phyloP scores from a whole-genome alignment of 306 rosid genomes.

The Spatholobus suberectus region DNA sequence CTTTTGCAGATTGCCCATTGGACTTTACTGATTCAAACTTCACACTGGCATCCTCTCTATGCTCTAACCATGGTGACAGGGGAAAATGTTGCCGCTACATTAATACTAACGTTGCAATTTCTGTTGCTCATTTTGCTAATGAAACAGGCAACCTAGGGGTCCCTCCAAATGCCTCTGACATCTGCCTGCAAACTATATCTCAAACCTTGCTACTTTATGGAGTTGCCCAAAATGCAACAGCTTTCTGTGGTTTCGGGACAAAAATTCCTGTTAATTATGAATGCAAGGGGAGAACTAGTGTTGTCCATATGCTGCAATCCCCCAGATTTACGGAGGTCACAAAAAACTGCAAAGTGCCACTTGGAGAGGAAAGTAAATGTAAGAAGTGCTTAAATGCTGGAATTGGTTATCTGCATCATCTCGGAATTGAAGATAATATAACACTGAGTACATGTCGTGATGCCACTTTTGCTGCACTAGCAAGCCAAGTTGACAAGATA shows the following conservation, averaged over 20 bases:
- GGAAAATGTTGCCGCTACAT: conserved; percentile 96
- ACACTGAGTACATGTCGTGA: conserved; percentile 91
- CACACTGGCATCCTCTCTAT: conserved; percentile 77
- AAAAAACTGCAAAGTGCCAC: conserved; percentile 69
- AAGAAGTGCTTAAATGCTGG: conserved; percentile 85
- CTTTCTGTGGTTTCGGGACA: conserved; percentile 87
- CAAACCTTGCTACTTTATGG: conserved; percentile 77
- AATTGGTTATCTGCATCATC: conserved; percentile 71
- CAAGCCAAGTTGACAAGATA: conserved; percentile 74
- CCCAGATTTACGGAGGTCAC: conserved; percentile 74
- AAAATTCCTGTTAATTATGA: conserved; percentile 84
- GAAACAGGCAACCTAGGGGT: conserved; percentile 82
- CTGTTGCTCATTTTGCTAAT: conserved; percentile 84
- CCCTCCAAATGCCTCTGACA: conserved; percentile 61
- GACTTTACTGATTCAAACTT: conserved; percentile 78
- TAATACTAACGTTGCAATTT: conserved; percentile 83
- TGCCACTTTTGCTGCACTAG: conserved; percentile 83
- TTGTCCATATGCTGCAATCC: conserved; percentile 81
- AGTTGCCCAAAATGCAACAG: conserved; percentile 73
- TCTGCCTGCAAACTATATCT: conserved; percentile 75
- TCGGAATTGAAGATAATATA: conserved; percentile 73
- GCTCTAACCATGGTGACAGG: conserved; percentile 69
- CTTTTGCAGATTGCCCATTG: conserved; percentile 91
- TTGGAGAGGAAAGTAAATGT: conserved; percentile 71
- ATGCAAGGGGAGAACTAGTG: conserved; percentile 83